phyloP scores from a whole-genome alignment of 2,329 filamentous ascomycete species.

The Neonectria faginata region DNA sequence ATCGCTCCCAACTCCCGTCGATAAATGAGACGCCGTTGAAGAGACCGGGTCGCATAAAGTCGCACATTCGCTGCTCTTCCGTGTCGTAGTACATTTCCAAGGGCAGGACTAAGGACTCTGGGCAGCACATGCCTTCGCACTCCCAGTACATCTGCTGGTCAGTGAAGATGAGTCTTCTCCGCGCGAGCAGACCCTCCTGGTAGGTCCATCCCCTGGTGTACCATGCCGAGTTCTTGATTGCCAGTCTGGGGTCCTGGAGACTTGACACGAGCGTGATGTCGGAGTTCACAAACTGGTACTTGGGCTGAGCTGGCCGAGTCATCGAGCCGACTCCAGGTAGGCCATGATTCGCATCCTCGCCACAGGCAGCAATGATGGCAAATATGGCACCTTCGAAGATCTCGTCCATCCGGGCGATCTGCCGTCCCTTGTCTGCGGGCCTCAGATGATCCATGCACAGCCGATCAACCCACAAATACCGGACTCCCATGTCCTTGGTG shows the following conservation, averaged over 20 bases:
- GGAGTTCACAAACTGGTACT: slow-evolving; percentile 49
- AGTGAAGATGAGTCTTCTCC: slow-evolving; percentile 54
- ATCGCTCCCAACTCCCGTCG: slow-evolving; percentile 52
- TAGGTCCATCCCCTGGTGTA: slow-evolving; percentile 55
- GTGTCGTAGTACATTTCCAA: slow-evolving; percentile 49
- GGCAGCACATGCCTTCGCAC: slow-evolving; percentile 53
- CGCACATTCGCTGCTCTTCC: slow-evolving; percentile 51
- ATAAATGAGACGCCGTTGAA: slow-evolving; percentile 52
- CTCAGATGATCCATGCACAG: slow-evolving; percentile 49
- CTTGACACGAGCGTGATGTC: slow-evolving; percentile 50
- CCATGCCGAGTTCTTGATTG: slow-evolving; percentile 50
- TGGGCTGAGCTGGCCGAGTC: slow-evolving; percentile 45
- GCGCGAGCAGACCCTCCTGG: slow-evolving; percentile 53
- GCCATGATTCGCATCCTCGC: slow-evolving; percentile 49
- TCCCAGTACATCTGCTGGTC: slow-evolving; percentile 56
- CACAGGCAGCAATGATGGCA: slow-evolving; percentile 55
- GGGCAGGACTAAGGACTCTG: slow-evolving; percentile 50
- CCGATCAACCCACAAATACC: slow-evolving; percentile 55
- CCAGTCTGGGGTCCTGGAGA: slow-evolving; percentile 47
- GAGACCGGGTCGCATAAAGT: slow-evolving; percentile 51
- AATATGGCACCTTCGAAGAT: slow-evolving; percentile 52
- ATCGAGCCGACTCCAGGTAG: slow-evolving; percentile 50
- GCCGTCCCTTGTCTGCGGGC: slow-evolving; percentile 43
- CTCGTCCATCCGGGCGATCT: slow-evolving; percentile 53
- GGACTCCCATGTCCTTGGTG: slow-evolving; percentile 47